A percentile compares a stretch with the other conserved stretches of the same genome.
Conservation (phyloP, 2,329 filamentous ascomycete species). For the Colletotrichum tabaci region DNA sequence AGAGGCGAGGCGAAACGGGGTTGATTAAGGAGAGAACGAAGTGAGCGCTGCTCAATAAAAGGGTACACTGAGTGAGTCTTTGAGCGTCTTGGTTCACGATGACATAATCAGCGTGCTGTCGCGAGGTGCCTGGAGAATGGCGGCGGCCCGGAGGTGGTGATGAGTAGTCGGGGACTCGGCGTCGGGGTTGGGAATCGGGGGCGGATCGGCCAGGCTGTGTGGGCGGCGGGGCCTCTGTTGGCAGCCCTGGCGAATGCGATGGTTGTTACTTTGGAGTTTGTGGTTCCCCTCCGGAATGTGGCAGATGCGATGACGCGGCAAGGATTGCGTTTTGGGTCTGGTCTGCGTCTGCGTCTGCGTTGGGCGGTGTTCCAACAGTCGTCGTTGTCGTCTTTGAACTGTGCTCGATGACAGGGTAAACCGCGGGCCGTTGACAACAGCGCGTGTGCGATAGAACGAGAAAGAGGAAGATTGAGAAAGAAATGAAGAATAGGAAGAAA, state of each 20-base stretch:
- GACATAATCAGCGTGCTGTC: slow-evolving; percentile 19
- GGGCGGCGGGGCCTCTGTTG: slow-evolving; percentile 19
- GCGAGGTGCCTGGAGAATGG: neutral
- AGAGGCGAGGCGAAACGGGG: slow-evolving; percentile 8
- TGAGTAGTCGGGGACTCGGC: slow-evolving; percentile 27
- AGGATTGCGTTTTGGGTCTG: neutral
- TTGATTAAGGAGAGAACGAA: neutral
- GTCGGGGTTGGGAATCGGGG: slow-evolving; percentile 24
- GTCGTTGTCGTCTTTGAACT: neutral
- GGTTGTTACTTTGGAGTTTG: neutral
- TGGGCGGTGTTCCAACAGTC: neutral
- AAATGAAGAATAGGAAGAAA: slow-evolving; percentile 8
- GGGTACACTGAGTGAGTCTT: neutral
- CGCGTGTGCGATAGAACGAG: neutral
- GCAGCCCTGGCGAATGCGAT: slow-evolving; percentile 9
- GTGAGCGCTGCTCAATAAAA: neutral
- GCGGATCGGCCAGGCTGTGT: slow-evolving; percentile 26
- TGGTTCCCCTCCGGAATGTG: neutral
- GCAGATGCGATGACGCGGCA: slow-evolving; percentile 26
- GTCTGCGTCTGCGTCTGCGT: neutral
- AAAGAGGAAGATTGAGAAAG: neutral
- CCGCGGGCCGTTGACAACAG: no score
- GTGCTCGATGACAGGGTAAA: neutral
- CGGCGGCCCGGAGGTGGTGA: neutral
- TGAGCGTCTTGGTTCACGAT: slow-evolving; percentile 2